A percentile compares a stretch with the other conserved stretches of the same genome.
Conservation (phyloP, 306 rosid species). For the Heteromeles arbutifolia region DNA sequence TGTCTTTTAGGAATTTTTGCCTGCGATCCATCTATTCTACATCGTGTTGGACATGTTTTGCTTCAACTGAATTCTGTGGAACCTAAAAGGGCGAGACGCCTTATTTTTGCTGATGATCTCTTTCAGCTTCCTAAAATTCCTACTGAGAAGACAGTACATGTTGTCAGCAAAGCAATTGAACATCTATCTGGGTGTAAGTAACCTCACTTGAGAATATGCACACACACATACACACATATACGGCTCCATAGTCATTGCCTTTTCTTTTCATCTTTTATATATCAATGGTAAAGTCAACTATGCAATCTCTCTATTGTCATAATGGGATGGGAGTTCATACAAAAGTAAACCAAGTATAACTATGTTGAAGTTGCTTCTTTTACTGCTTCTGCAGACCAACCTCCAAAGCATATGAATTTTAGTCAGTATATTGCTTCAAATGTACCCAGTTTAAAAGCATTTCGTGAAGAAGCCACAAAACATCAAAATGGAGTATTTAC, state of each 20-base stretch:
- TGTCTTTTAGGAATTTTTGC: slow-evolving; percentile 65
- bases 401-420: slow-evolving; percentile 57
- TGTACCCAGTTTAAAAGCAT: slow-evolving; percentile 60
- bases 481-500: slow-evolving; percentile 51
- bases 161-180: slow-evolving; percentile 50
- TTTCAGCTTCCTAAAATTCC: slow-evolving; percentile 66
- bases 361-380: slow-evolving; percentile 15
- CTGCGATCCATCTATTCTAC: slow-evolving; percentile 60
- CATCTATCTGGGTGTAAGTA: slow-evolving; percentile 77
- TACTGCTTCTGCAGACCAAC: slow-evolving; percentile 53
- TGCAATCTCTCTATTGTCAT: background rate
- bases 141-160: slow-evolving; percentile 44
- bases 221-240: background rate
- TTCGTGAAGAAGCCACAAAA: slow-evolving; percentile 30
- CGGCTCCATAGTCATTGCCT: background rate
- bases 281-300: background rate
- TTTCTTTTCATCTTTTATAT: background rate
- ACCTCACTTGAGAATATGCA: slow-evolving; percentile 5
- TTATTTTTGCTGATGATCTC: slow-evolving; percentile 78
- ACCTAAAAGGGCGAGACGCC: slow-evolving; percentile 49
- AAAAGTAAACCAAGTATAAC: background rate
- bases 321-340: background rate
- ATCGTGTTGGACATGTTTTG: slow-evolving; percentile 65
- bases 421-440: slow-evolving; percentile 61
- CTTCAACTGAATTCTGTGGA: slow-evolving; percentile 50